Evolutionary conservation across 1,139 yeast species (phyloP), one percentile per base, ranked within the genome.

Genomic region (Blastobotrys proliferans): DNA sequence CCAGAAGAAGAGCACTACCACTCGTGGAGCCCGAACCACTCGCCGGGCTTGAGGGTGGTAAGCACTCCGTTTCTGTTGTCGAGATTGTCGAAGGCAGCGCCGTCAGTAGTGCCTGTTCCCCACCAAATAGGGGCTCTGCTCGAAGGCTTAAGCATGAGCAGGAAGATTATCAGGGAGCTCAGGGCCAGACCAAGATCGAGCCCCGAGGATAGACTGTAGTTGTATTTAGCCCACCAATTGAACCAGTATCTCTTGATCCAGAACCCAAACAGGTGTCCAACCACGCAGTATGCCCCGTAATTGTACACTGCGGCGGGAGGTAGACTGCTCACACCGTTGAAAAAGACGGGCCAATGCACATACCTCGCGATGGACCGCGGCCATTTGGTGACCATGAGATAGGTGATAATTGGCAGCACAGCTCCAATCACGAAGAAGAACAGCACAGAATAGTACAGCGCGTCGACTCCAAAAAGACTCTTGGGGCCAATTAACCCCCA

Each of bases 401-500:
- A 79, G 19, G 28, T 22, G 11, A 71, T 44, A 2, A 73, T 30
- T 0, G 79, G 76, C 25, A 72, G 52, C 4, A 64, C 48, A 2
- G 71, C 71, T 2, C 80, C 81, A 21, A 73, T 56, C 29, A 73
- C 50, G 57, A 76, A 74, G 46, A 73, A 71, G 58, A 60, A 70
- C 38, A 72, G 55, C 22, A 74, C 57, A 8, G 66, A 62, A 45
- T 67, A 66, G 51, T 72, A 72, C 22, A 67, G 46, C 37, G 59
- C 52, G n/a, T 66, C 65, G 4, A 49, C 43, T 19, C 65, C 63
- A 50, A 75, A 75, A 40, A 69, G 72, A 49, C 73, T 68, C 51
- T 67, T 62, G 1, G 83, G 82, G 1, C 83, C 84, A 51, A 79
- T 73, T 8, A 76, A 75, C 44, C 85, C 84, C 86, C 86, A 81